Conservation (phyloP, 2,329 filamentous ascomycete genomes). For the Phaeoacremonium minimum region DNA sequence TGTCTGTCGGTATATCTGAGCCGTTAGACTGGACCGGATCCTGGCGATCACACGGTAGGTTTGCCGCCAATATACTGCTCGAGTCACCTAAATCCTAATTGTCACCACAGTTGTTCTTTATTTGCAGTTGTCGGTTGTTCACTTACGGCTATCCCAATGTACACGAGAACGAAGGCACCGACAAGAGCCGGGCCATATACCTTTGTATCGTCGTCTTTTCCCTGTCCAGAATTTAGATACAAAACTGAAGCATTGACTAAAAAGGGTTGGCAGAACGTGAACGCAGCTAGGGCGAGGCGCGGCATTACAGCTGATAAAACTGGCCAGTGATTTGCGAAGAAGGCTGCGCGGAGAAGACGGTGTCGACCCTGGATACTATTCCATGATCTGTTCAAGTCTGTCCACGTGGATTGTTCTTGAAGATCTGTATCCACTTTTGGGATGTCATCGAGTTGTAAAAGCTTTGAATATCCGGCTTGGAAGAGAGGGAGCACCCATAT, state of each 20-base stretch:
- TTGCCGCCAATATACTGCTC: conserved; percentile 25
- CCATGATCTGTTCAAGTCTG: conserved; percentile 9
- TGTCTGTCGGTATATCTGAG: conserved; percentile 26
- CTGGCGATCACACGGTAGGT: conserved; percentile 26
- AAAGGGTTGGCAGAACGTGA: conserved; percentile 40
- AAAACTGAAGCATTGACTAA: conserved; percentile 27
- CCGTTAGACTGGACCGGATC: conserved; percentile 26
- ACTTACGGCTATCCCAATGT: conserved; percentile 34
- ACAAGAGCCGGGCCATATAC: conserved; percentile 30
- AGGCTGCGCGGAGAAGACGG: conserved; percentile 18
- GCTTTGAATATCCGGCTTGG: conserved; percentile 9
- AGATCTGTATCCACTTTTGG: conserved; percentile 15
- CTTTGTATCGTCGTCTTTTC: conserved; percentile 17
- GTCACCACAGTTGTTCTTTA: no score
- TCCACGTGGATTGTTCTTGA: conserved; percentile 7
- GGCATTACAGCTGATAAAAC: conserved; percentile 27
- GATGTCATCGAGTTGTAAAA: conserved; percentile 16
- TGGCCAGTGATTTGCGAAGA: conserved; percentile 21
- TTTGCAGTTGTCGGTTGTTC: no score
- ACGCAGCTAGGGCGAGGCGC: conserved; percentile 30
- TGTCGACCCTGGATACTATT: conserved; percentile 12
- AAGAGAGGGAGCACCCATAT: conserved; percentile 19
- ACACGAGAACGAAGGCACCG: conserved; percentile 32
- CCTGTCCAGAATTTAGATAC: conserved; percentile 20
- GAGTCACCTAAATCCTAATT: conserved; percentile 13